Evolutionary conservation across 768 basidiomycete species (phyloP), one percentile per base, ranked within the genome.

Genomic region (Boletus rex-veris): DNA sequence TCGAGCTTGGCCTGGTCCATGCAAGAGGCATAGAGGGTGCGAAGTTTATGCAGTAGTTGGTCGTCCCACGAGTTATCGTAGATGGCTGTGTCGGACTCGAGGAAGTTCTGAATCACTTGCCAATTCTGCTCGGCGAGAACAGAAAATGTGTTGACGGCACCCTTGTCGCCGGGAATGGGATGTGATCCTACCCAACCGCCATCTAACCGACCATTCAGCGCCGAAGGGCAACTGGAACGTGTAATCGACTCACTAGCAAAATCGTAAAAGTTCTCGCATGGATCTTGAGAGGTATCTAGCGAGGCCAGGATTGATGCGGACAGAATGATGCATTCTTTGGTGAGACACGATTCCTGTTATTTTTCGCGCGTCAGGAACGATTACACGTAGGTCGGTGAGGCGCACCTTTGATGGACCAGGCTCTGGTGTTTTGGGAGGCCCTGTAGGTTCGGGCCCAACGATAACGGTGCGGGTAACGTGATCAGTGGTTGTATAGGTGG

Each of bases 251-350:
- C 64, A 95, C 93, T 95, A 10, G 94, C 84, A 72, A 85, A 98
- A 58, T 87, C 82, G 65, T 94, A 98, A 69, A 98, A 97, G 71
- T 93, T 88, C 60, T 98, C 90, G 71, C 97, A 99, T 0, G 97
- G 97, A 66, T 98, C 93, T 59, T 88, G 79, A 9, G 83, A 75
- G 10, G 79, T 80, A 65, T 99, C 95, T 19, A 98, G 71, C 1
- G 84, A 84, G 18, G 85, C 81, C 14, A 98, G 73, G 54, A 99
- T 88, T 0, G 84, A 79, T 1, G 92, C 89, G 10, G 96, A 86
- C 12, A 96, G 78, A 33, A 83, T 73, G 46, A 98, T 85, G 66
- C 97, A 99, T 57, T 86, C 80, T 5, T 86, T 66, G 12, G 87
- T 84, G 26, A 90, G 68, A 73, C 97, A 99, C 5, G 79, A 66